A percentile compares a stretch with the other conserved stretches of the same genome.
phyloP scores from a whole-genome alignment of 352 stramenopile species.

The Blastocystis sp. region DNA sequence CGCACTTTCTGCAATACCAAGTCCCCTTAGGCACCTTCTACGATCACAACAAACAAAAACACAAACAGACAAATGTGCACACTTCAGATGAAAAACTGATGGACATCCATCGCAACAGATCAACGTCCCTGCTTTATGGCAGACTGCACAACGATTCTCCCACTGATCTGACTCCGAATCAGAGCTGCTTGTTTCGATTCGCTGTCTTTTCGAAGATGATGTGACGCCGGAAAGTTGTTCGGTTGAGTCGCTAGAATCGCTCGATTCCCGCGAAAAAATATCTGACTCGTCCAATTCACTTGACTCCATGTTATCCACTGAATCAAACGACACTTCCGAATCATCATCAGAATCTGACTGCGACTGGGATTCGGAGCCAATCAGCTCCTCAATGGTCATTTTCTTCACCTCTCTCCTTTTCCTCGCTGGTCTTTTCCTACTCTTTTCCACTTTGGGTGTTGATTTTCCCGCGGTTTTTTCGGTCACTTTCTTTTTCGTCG shows the following conservation, averaged over 20 bases:
- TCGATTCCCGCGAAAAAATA: not conserved
- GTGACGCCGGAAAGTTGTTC: not conserved
- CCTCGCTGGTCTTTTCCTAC: too few relatives aligned
- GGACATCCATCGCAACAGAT: slow-evolving; percentile 79
- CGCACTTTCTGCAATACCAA: slow-evolving; percentile 80
- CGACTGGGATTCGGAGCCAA: too few relatives aligned
- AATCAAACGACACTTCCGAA: not conserved
- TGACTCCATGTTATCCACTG: not conserved
- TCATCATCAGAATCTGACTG: not conserved
- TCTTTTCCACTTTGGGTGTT: not conserved
- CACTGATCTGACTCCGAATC: slow-evolving; percentile 69
- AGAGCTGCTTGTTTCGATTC: not conserved
- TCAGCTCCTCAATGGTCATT: not conserved
- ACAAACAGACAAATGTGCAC: slow-evolving; percentile 71
- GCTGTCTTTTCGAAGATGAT: not conserved
- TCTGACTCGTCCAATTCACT: not conserved
- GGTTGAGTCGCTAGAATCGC: not conserved
- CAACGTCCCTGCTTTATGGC: slow-evolving; percentile 71
- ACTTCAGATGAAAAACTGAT: slow-evolving; percentile 74
- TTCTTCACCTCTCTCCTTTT: not conserved
- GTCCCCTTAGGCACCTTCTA: slow-evolving; percentile 64
- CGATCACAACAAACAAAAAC: not conserved
- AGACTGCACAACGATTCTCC: slow-evolving; percentile 78
- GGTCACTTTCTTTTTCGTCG: not conserved
- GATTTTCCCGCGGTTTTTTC: not conserved